Percentiles rank a stretch among this genome's conserved stretches.
These are phyloP conservation scores for Trichoderma gamsii DNA, from an alignment of 495 filamentous ascomycete species.

Conservation along the genomic window DNA sequence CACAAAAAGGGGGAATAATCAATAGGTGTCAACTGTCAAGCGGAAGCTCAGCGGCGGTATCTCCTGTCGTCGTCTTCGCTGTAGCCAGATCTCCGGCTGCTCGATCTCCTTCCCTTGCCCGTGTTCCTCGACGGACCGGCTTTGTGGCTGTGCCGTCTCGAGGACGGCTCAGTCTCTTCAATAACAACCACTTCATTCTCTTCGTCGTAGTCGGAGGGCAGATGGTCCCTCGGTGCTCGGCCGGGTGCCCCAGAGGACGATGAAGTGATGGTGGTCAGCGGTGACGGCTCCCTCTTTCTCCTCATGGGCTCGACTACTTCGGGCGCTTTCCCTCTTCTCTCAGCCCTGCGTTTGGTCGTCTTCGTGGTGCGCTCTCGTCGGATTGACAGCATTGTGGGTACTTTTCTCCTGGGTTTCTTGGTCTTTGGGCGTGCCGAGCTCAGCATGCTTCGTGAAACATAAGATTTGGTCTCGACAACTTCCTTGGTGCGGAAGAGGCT, in stretches of 20 bases:
- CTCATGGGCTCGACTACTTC: slow-evolving; percentile 26
- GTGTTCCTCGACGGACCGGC: slow-evolving; percentile 24
- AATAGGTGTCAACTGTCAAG: background rate
- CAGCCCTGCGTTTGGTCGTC: slow-evolving; percentile 10
- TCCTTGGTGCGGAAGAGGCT: slow-evolving; percentile 20
- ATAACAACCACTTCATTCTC: slow-evolving; percentile 43
- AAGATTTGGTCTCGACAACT: slow-evolving; percentile 30
- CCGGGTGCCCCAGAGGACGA: slow-evolving; percentile 30
- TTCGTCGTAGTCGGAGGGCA: slow-evolving; percentile 18
- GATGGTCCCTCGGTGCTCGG: slow-evolving; percentile 24
- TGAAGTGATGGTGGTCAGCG: slow-evolving; percentile 24
- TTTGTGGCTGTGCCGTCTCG: slow-evolving; percentile 28
- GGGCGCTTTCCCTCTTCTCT: slow-evolving; percentile 18
- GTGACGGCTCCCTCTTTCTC: slow-evolving; percentile 17
- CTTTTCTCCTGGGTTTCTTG: slow-evolving; percentile 10
- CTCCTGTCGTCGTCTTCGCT: slow-evolving; percentile 14
- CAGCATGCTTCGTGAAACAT: slow-evolving; percentile 26
- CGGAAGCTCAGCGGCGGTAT: slow-evolving; percentile 3
- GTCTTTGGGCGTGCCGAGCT: slow-evolving; percentile 6
- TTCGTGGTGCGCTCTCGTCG: slow-evolving; percentile 22
- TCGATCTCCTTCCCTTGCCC: background rate
- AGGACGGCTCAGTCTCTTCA: slow-evolving; percentile 36
- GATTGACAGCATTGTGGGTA: slow-evolving; percentile 29
- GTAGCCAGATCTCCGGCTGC: background rate
- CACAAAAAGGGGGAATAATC: background rate